Conservation (phyloP, 2,329 filamentous ascomycete species). For the Pyrenophora teres region DNA sequence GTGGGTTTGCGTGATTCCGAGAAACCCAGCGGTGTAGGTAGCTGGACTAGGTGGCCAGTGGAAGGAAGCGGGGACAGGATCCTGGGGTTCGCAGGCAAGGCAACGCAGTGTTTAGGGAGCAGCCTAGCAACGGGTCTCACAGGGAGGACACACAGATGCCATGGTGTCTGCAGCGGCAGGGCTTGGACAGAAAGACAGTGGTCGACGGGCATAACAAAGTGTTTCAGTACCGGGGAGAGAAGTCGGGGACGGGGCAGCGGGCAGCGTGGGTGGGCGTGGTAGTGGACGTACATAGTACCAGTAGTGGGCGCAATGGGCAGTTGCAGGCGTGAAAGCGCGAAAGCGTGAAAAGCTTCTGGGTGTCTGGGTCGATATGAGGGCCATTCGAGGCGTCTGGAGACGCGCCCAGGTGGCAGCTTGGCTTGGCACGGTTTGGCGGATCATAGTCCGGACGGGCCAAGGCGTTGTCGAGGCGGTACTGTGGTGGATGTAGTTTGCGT, state of each 20-base stretch:
- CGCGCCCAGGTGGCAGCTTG: conserved; percentile 22
- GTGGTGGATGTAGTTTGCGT: too few species aligned
- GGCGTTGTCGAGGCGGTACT: too few species aligned
- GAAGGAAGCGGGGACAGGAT: conserved; percentile 27
- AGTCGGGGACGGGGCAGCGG: conserved; percentile 13
- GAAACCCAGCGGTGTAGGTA: conserved; percentile 31
- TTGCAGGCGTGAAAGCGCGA: conserved; percentile 28
- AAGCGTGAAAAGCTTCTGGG: conserved; percentile 7
- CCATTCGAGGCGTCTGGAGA: conserved; percentile 29
- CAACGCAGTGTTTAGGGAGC: conserved; percentile 5
- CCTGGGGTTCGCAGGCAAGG: conserved; percentile 26
- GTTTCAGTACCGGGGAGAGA: background rate
- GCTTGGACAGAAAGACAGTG: conserved; percentile 25
- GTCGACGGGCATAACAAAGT: conserved; percentile 9
- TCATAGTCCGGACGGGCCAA: conserved; percentile 18
- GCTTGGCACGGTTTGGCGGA: conserved; percentile 23
- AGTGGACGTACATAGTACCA: too few species aligned
- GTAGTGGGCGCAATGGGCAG: conserved; percentile 6
- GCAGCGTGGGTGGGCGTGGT: too few species aligned
- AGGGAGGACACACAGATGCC: conserved; percentile 13
- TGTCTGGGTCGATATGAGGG: conserved; percentile 7
- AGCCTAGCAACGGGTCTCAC: conserved; percentile 10
- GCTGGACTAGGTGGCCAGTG: too few species aligned
- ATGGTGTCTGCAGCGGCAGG: conserved; percentile 16
- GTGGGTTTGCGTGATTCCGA: conserved; percentile 33